A percentile compares a stretch with the other conserved stretches of the same genome.
phyloP scores from a whole-genome alignment of 2,329 filamentous ascomycete species.

The Aureobasidium zeae region DNA sequence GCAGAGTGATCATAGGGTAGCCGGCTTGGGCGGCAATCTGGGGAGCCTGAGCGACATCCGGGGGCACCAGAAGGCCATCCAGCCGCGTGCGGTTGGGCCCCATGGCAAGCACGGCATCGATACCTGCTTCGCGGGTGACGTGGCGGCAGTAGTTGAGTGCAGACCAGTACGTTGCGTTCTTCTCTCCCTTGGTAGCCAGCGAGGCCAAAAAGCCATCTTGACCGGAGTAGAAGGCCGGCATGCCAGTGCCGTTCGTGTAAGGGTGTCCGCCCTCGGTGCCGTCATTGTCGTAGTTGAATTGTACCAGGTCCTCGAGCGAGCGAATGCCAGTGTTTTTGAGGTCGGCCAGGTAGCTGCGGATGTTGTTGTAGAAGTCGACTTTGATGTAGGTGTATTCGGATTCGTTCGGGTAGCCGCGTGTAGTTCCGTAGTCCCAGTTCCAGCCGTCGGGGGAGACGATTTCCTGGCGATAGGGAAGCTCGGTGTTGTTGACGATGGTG shows the following conservation, averaged over 20 bases:
- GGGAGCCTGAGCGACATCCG: slow-evolving; percentile 57
- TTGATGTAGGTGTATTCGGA: slow-evolving; percentile 67
- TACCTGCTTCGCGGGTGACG: slow-evolving; percentile 54
- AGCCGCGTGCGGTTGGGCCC: slow-evolving; percentile 38
- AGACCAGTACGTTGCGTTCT: slow-evolving; percentile 57
- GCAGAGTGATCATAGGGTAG: slow-evolving; percentile 63
- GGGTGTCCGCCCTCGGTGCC: slow-evolving; percentile 56
- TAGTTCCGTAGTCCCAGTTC: slow-evolving; percentile 62
- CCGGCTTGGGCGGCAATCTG: slow-evolving; percentile 67
- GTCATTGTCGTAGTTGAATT: slow-evolving; percentile 50
- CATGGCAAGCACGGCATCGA: slow-evolving; percentile 54
- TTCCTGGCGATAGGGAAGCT: slow-evolving; percentile 53
- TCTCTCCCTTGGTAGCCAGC: slow-evolving; percentile 49
- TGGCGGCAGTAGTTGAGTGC: slow-evolving; percentile 54
- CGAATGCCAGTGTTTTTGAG: slow-evolving; percentile 52
- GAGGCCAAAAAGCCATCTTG: slow-evolving; percentile 63
- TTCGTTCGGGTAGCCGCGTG: slow-evolving; percentile 57
- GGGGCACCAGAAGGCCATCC: slow-evolving; percentile 57
- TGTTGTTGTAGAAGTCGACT: slow-evolving; percentile 60
- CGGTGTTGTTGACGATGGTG: slow-evolving; percentile 59
- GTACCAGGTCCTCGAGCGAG: slow-evolving; percentile 55
- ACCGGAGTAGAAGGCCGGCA: slow-evolving; percentile 58
- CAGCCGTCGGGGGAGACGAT: slow-evolving; percentile 60
- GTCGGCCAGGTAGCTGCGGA: slow-evolving; percentile 53
- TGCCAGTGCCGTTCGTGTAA: slow-evolving; percentile 26